phyloP scores from a whole-genome alignment of 306 rosid genomes.

The Quercus robur region DNA sequence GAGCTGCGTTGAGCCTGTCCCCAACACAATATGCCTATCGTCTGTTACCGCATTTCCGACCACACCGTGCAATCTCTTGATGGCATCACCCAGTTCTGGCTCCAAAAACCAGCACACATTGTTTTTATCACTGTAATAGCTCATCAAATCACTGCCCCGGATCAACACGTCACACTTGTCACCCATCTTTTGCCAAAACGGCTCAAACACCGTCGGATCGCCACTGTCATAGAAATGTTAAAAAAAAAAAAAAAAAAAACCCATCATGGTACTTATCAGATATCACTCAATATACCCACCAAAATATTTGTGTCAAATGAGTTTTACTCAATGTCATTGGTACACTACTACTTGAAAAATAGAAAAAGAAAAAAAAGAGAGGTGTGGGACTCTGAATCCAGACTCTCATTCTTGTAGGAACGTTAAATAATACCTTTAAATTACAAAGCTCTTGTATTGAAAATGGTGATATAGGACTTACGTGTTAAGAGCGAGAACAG shows the following conservation, averaged over 20 bases:
- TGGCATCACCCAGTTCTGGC: conserved; percentile 37
- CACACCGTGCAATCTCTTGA: conserved; percentile 47
- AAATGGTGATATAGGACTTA: neutral
- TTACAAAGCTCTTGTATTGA: neutral
- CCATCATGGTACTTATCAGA: too few species aligned
- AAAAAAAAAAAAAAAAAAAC: neutral
- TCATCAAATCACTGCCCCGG: conserved; percentile 48
- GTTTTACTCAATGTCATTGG: too few species aligned
- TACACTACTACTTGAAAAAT: too few species aligned
- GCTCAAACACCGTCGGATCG: conserved; percentile 42
- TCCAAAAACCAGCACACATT: conserved; percentile 66
- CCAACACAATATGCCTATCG: conserved; percentile 49
- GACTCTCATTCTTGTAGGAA: too few species aligned
- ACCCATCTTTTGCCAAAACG: conserved; percentile 53
- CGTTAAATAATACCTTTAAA: too few species aligned
- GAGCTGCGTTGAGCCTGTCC: conserved; percentile 76
- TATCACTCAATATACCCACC: too few species aligned
- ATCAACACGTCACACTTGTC: conserved; percentile 61
- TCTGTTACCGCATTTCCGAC: conserved; percentile 62
- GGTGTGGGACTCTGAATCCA: too few species aligned
- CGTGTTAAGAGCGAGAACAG: conserved; percentile 49
- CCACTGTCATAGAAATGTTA: conserved; percentile 43
- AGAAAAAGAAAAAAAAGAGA: too few species aligned
- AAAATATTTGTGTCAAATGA: too few species aligned
- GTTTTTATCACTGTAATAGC: conserved; percentile 41